phyloP scores from a whole-genome alignment of 208 protist genomes.

The Naegleria gruberi region DNA sequence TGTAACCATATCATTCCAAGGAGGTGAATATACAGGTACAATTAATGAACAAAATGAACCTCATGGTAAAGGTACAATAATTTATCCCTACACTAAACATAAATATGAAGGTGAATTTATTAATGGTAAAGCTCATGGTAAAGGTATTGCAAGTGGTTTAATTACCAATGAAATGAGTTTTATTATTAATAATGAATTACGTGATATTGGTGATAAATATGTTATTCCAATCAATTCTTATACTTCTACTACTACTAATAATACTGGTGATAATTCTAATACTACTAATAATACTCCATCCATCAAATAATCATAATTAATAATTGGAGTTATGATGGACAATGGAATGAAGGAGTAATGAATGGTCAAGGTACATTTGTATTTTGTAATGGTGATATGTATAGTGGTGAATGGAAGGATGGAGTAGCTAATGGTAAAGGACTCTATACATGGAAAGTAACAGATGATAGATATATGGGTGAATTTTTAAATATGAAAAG shows the following conservation, averaged over 20 bases:
- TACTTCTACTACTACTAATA: background rate
- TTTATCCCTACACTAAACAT: background rate
- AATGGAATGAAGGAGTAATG: background rate
- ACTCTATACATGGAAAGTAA: background rate
- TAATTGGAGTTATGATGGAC: background rate
- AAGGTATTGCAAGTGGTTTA: background rate
- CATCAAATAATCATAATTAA: conserved; percentile 35
- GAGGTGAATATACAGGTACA: background rate
- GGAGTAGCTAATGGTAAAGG: background rate
- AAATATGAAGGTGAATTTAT: background rate
- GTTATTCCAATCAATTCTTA: no score
- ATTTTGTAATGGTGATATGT: conserved; percentile 20
- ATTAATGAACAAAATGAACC: background rate
- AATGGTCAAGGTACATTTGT: conserved; percentile 6
- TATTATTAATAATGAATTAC: background rate
- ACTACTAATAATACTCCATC: no score
- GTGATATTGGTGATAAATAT: background rate
- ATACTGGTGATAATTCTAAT: background rate
- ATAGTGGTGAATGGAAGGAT: conserved; percentile 33
- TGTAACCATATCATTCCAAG: background rate
- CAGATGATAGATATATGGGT: background rate
- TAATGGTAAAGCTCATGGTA: background rate
- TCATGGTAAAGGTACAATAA: background rate
- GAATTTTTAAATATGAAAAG: background rate
- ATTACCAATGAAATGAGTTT: background rate